A percentile compares a stretch with the other conserved stretches of the same genome.
These are phyloP conservation scores for Peniophora sp. DNA, from an alignment of 1,284 basidiomycete genomes.

Conservation along the genomic window DNA sequence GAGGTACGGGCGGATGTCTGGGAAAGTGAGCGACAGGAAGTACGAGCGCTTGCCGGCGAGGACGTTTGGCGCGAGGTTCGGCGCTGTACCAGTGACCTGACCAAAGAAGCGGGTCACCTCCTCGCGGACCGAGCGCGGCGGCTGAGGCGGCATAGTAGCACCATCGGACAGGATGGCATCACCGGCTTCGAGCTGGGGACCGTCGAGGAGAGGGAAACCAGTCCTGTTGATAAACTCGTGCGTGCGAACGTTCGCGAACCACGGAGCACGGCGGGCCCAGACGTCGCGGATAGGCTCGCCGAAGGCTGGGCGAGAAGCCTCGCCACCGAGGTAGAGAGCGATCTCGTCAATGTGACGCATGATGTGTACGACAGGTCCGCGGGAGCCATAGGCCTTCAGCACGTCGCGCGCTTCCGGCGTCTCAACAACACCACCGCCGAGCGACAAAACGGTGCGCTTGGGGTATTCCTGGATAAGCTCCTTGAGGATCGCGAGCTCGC, in stretches of 20 bases:
- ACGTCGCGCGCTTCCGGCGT: conserved; percentile 66
- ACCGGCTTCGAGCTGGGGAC: neutral
- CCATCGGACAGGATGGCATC: conserved; percentile 6
- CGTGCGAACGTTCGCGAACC: conserved; percentile 82
- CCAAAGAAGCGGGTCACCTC: conserved; percentile 80
- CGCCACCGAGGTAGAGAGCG: conserved; percentile 70
- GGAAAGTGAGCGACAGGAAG: conserved; percentile 91
- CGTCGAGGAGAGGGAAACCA: conserved; percentile 20
- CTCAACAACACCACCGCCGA: conserved; percentile 97
- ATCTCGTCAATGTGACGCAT: conserved; percentile 66
- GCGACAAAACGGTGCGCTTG: conserved; percentile 71
- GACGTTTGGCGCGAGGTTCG: conserved; percentile 61
- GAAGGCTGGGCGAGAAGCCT: conserved; percentile 77
- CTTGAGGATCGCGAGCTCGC: conserved; percentile 51
- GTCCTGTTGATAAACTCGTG: conserved; percentile 83
- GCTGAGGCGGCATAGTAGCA: conserved; percentile 3
- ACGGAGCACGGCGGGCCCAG: conserved; percentile 76
- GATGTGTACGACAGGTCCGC: conserved; percentile 67
- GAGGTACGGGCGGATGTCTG: conserved; percentile 73
- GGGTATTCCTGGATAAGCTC: conserved; percentile 52
- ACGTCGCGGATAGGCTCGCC: conserved; percentile 83
- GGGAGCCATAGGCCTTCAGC: conserved; percentile 59
- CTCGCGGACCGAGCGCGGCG: conserved; percentile 20
- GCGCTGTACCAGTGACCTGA: conserved; percentile 73
- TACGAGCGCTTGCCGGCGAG: conserved; percentile 64